A percentile compares a stretch with the other conserved stretches of the same genome.
These are phyloP conservation scores for Venturia nashicola DNA, from an alignment of 2,329 filamentous ascomycete species.

Conservation along the genomic window DNA sequence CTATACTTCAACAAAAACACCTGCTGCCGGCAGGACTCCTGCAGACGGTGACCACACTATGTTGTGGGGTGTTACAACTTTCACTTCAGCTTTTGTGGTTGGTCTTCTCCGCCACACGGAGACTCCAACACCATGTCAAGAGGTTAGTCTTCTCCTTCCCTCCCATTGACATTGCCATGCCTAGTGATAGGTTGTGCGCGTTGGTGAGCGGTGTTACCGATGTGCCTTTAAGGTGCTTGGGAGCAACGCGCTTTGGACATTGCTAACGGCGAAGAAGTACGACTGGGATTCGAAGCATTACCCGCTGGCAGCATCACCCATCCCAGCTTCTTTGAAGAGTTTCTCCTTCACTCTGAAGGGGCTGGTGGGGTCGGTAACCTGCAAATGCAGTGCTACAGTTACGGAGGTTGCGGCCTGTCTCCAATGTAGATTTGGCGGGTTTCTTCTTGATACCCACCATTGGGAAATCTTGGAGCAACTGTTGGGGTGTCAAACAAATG, in stretches of 20 bases:
- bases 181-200: no score
- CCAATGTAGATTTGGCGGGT: no score
- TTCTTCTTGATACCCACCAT: no score
- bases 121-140: no score
- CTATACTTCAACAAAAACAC: not conserved
- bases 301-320: constrained; percentile 71
- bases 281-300: constrained; percentile 80
- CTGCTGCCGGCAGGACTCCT: not conserved
- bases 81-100: not conserved
- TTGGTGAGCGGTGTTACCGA: no score
- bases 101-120: no score
- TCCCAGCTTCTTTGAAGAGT: constrained; percentile 63
- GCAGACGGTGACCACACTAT: not conserved
- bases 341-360: constrained; percentile 59
- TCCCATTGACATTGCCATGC: no score
- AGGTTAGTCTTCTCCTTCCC: no score
- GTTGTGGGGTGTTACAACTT: not conserved
- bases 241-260: no score
- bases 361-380: constrained; percentile 40
- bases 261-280: constrained; percentile 14
- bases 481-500: no score
- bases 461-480: no score
- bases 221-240: no score
- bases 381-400: constrained; percentile 65
- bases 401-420: constrained; percentile 66